Evolutionary conservation across 2,329 filamentous ascomycete genomes (phyloP).

Genomic region (Plenodomus tracheiphilus): DNA sequence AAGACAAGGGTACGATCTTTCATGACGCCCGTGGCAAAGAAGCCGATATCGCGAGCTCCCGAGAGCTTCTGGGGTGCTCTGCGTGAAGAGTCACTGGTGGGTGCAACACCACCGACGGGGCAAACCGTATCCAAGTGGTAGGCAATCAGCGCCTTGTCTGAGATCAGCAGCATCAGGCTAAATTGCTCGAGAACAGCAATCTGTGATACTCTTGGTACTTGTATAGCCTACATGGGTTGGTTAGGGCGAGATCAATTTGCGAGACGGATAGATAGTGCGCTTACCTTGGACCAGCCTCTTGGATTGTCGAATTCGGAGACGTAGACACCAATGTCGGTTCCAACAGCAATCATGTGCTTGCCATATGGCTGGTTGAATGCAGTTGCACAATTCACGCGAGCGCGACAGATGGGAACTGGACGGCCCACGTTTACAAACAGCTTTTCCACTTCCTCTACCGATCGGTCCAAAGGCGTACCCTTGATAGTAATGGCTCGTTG

Average conservation of each 20-base stretch:
- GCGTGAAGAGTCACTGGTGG: conserved; percentile 72
- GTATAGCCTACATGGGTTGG: conserved; percentile 69
- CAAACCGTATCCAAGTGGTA: conserved; percentile 89
- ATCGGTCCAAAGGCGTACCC: conserved; percentile 87
- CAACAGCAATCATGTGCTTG: conserved; percentile 87
- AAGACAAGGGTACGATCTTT: conserved; percentile 94
- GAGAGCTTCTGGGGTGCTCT: conserved; percentile 90
- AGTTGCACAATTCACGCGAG: conserved; percentile 89
- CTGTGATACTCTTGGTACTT: conserved; percentile 78
- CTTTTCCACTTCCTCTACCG: conserved; percentile 85
- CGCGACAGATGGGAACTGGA: conserved; percentile 77
- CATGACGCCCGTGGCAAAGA: conserved; percentile 95
- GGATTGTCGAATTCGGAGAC: conserved; percentile 87
- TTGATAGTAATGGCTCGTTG: conserved; percentile 75
- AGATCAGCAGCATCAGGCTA: conserved; percentile 85
- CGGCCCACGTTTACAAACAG: conserved; percentile 67
- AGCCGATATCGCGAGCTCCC: conserved; percentile 87
- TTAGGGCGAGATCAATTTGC: conserved; percentile 27
- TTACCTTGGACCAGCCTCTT: conserved; percentile 85
- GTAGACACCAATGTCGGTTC: conserved; percentile 92
- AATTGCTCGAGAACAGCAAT: conserved; percentile 96
- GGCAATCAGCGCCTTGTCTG: conserved; percentile 87
- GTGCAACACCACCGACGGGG: conserved; percentile 57
- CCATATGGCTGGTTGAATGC: conserved; percentile 81
- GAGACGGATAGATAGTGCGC: conserved; percentile 39